Conservation (phyloP, 345 rosid genomes). For the Sapria himalayana region DNA sequence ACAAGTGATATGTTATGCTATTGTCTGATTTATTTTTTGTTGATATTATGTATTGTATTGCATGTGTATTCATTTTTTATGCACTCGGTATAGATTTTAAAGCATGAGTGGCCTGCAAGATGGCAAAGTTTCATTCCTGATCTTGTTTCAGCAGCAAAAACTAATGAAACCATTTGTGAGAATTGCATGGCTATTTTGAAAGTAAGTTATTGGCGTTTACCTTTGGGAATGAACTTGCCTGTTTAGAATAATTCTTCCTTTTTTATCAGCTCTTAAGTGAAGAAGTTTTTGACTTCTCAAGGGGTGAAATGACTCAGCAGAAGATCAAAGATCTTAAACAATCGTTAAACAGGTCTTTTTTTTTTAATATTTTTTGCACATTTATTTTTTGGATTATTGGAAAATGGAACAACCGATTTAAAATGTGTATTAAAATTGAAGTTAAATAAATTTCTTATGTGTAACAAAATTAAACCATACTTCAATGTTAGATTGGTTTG, state of each 20-base stretch:
- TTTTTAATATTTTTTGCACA: background rate
- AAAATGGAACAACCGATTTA: too few species aligned
- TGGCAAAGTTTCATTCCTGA: slow-evolving; percentile 98
- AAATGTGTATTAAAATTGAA: too few species aligned
- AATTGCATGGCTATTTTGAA: slow-evolving; percentile 95
- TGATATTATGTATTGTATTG: too few species aligned
- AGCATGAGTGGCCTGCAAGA: slow-evolving; percentile 98
- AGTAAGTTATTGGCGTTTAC: slow-evolving; percentile 20
- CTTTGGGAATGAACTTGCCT: background rate
- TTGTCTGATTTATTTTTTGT: background rate
- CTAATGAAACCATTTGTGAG: slow-evolving; percentile 98
- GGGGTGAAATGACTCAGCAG: slow-evolving; percentile 95
- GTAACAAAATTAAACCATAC: too few species aligned
- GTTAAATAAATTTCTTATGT: too few species aligned
- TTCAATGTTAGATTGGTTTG: too few species aligned
- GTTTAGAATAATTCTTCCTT: too few species aligned
- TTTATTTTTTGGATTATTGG: background rate
- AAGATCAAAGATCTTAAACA: slow-evolving; percentile 96
- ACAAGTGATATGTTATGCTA: background rate
- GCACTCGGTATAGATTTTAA: slow-evolving; percentile 80
- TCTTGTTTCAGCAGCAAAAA: slow-evolving; percentile 95
- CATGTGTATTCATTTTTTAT: too few species aligned
- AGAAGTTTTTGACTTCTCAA: slow-evolving; percentile 98
- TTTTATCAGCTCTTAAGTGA: slow-evolving; percentile 71
- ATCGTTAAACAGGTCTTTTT: slow-evolving; percentile 58